These are phyloP conservation scores for Friedmanniomyces simplex DNA, from an alignment of 495 filamentous ascomycete species.

Conservation along the genomic window DNA sequence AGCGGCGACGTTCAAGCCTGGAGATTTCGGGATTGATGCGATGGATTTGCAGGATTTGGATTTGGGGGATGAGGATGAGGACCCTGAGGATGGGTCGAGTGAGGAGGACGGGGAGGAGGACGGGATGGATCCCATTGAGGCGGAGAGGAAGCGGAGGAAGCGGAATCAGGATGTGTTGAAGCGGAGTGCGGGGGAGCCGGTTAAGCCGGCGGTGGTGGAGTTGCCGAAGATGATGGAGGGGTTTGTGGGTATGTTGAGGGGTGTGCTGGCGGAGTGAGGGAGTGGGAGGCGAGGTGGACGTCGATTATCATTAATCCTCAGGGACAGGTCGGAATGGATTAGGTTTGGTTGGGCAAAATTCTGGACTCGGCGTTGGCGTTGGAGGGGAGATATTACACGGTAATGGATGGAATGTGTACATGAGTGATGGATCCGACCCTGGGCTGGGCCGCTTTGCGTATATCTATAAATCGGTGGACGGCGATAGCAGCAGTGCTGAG, in stretches of 20 bases:
- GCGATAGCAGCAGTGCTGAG: too few species aligned
- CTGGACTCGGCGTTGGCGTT: neutral
- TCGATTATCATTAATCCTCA: neutral
- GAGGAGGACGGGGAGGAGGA: conserved; percentile 48
- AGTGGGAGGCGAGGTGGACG: neutral
- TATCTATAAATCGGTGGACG: too few species aligned
- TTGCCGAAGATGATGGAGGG: conserved; percentile 64
- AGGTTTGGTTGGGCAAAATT: neutral
- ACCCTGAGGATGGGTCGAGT: conserved; percentile 34
- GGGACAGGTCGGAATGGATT: neutral
- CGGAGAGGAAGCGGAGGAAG: conserved; percentile 64
- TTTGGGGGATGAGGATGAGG: conserved; percentile 56
- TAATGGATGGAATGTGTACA: neutral
- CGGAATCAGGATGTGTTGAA: conserved; percentile 69
- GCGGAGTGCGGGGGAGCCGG: conserved; percentile 77
- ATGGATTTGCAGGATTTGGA: conserved; percentile 69
- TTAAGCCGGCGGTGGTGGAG: conserved; percentile 72
- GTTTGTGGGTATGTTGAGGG: conserved; percentile 75
- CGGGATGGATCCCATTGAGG: conserved; percentile 72
- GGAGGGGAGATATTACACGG: neutral
- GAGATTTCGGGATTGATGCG: conserved; percentile 69
- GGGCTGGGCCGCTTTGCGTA: too few species aligned
- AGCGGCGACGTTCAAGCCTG: conserved; percentile 16
- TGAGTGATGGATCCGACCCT: neutral
- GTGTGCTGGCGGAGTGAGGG: conserved; percentile 61